Base-by-base conservation (phyloP, 345 rosid genomes). In the Raphanus raphanistrum region DNA sequence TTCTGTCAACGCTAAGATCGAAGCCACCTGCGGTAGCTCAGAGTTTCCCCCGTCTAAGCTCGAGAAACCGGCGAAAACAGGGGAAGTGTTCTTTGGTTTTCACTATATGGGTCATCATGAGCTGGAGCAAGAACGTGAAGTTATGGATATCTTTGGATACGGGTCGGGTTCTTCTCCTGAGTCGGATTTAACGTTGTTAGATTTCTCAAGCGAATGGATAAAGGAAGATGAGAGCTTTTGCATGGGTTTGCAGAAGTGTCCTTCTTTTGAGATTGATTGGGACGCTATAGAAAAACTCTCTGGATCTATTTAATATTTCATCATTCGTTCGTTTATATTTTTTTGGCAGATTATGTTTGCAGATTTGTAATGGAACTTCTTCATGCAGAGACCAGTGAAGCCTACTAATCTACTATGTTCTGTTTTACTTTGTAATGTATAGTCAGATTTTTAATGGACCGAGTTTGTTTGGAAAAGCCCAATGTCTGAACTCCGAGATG, bases 221-320 rank as follows among this genome's bases (percentile, higher is more conserved):
- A 71, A 65, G 45, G 82, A 88, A 84, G 88, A 81, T 5, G 87
- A 74, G 71, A 77, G 70, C 3, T 87, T 82, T 26, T 76, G 58
- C 52, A 84, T 87, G 33, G 76, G 79, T 17, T 79, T 90, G 90
- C 87, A 87, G 50, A 90, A 87, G 75, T 86, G 0, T 63, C 98
- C 96, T 9, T 93, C 97, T 2, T 84, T 83, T 76, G 97, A 93
- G 86, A 93, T 93, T 52, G 97, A 93, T 63, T 91, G 97, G 97
- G 93, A 87, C 27, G 88, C 90, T 25, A 82, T 89, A 21, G 80
- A 75, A 5, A 76, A 84, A 55, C 82, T 79, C 66, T 82, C 82
- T 72, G 87, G 79, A 68, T 79, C 73, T 15, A 77, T 59, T 59
- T 63, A 25, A 76, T 61, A 5, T 76, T 41, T 29, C 33, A 13